Base-by-base conservation (phyloP, 352 stramenopile species). In the Pythium grandisporangium region DNA sequence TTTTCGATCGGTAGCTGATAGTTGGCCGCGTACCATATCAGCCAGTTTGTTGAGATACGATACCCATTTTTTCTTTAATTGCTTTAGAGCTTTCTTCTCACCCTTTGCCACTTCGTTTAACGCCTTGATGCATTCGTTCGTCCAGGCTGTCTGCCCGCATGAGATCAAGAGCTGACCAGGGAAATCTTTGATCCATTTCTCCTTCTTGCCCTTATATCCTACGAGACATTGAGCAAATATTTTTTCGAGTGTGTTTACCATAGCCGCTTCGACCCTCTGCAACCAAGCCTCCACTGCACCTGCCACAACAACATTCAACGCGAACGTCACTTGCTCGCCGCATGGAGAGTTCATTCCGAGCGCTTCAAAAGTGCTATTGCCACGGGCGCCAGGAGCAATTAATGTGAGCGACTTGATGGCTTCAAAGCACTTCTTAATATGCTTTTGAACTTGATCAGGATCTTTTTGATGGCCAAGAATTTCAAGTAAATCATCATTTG, bases 101-200 rank as follows among this genome's bases (percentile, higher is more conserved):
- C 86, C 85, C 33, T 86, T 87, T 1, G 74, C 61, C 4, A 97
- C 83, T 41, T 92, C 82, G 40, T 94, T 91, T 10, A 97, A 58
- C 7, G 90, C 88, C 48, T 96, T 97, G 38, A 92, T 87, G 44
- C 89, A 97, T 38, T 97, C 87, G 21, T 86, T 95, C 10, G 85
- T 96, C 87, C 87, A 97, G 20, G 77, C 68, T 0, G 95, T 96
- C 43, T 95, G 80, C 0, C 89, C 89, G 35, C 85, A 96, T 4
- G 89, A 96, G 53, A 97, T 97, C 16, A 97, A 45, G 2, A 97
- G 48, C 47, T 96, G 86, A 3, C 90, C 90, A 4, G 91, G 83
- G 37, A 91, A 96, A 45, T 97, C 87, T 38, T 95, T 95, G 37
- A 97, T 91, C 90, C 90, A 97, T 42, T 95, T 96, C 41, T 97